Conservation (phyloP, 768 basidiomycete genomes). For the Daedaleopsis nitida region DNA sequence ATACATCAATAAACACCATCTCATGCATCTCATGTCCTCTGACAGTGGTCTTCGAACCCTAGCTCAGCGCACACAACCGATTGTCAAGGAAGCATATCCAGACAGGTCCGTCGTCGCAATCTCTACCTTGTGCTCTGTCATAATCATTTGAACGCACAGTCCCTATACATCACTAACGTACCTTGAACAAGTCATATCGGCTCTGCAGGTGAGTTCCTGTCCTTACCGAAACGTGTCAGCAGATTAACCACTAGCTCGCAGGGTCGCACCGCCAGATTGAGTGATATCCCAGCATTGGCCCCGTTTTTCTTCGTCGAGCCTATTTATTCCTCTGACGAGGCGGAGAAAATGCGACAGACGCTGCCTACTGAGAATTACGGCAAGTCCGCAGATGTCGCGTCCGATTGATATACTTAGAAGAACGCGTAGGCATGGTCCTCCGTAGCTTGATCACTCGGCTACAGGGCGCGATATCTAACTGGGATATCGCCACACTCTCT, state of each 20-base stretch:
- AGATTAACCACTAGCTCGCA: conserved; percentile 27
- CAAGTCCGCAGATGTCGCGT: conserved; percentile 28
- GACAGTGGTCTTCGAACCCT: conserved; percentile 54
- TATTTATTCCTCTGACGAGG: conserved; percentile 54
- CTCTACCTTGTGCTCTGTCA: neutral
- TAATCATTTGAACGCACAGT: conserved; percentile 1
- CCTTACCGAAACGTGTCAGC: neutral
- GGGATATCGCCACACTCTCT: conserved; percentile 41
- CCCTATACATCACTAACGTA: conserved; percentile 55
- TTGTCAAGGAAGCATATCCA: conserved; percentile 60
- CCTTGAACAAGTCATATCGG: conserved; percentile 62
- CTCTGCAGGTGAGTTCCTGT: conserved; percentile 51
- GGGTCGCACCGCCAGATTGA: conserved; percentile 71
- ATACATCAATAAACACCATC: conserved; percentile 86
- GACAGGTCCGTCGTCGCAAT: conserved; percentile 44
- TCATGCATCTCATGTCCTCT: conserved; percentile 57
- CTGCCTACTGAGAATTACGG: conserved; percentile 47
- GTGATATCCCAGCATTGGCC: conserved; percentile 67
- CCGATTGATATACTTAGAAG: conserved; percentile 24
- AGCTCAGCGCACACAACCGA: conserved; percentile 52
- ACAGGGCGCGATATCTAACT: conserved; percentile 32
- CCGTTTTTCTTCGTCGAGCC: conserved; percentile 83
- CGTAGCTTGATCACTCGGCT: conserved; percentile 34
- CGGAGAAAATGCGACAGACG: conserved; percentile 51
- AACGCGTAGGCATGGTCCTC: conserved; percentile 31